Percentiles rank a stretch among this genome's conserved stretches.
Evolutionary conservation across 78 protist species (phyloP).

Genomic region (Guillardia theta): DNA sequence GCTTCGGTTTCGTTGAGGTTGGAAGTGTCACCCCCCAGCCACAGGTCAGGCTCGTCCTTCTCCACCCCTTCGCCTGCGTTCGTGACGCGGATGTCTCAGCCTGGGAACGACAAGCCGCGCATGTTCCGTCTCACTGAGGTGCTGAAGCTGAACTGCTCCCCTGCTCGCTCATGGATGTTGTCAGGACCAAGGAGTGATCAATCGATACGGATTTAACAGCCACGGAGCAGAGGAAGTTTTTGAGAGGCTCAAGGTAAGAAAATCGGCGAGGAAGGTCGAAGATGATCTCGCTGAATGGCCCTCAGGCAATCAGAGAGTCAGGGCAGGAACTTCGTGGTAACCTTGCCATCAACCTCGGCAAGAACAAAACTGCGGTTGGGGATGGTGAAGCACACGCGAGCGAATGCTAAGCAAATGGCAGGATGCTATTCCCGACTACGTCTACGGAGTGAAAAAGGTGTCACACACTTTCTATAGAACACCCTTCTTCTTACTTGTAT

Average conservation of each 20-base stretch:
- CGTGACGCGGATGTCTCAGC: constrained; percentile 55
- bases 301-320: no score
- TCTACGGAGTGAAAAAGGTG: constrained; percentile 32
- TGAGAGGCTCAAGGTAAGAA: neutral
- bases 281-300: no score
- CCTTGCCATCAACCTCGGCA: constrained; percentile 78
- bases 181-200: constrained; percentile 76
- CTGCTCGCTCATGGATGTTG: no score
- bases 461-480: no score
- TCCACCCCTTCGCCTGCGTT: neutral
- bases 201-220: constrained; percentile 81
- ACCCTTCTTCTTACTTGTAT: no score
- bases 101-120: constrained; percentile 80
- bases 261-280: no score
- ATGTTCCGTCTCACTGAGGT: constrained; percentile 66
- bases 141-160: no score
- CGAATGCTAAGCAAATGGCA: no score
- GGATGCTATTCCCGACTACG: constrained; percentile 70
- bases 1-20: constrained; percentile 79
- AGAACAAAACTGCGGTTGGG: constrained; percentile 76
- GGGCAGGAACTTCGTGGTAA: neutral
- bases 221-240: constrained; percentile 56
- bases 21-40: constrained; percentile 79
- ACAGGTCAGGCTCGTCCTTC: neutral
- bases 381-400: no score